Base-by-base conservation (phyloP, 257 asterid species). In the Gentiana macrophylla region DNA sequence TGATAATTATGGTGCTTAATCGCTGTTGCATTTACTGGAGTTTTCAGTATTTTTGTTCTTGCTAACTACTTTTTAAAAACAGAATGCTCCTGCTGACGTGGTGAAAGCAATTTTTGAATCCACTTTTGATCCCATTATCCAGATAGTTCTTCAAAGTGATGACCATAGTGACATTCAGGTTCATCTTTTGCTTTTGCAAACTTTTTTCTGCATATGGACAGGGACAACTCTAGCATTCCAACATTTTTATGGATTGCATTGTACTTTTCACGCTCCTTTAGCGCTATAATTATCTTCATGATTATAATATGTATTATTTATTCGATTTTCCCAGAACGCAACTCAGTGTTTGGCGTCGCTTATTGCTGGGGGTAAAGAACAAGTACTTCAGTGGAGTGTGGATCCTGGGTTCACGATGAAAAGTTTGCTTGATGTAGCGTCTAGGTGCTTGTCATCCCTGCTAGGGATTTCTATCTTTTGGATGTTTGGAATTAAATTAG, bases 141-240 rank as follows among this genome's bases (percentile, higher is more conserved):
- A 79, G 59, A 74, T 85, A 71, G 76, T 88, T 71, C 97, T 87
- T 60, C 94, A 73, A 64, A 87, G 90, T 74, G 77, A 77, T 43
- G 98, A 91, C 72, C 93, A 87, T 62, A 74, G 97, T 48, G 97
- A 87, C 72, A 77, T 87, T 88, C 98, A 91, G 98, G 98, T 87
- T 60, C 49, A 57, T 24, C 45, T 56, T 59, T 44, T 47, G 46
- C 46, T 59, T 62, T 35, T 24, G 61, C 64, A 56, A 50, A 49
- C 37, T 51, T 57, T 62, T 62, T 35, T 46, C 37, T 41, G 46
- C 37, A 48, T 37, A 13, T 36, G 55, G 35, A 45, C 52, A 43
- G 63, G 55, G 35, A 45, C 52, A 43, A 61, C 49, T 69, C 56
- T 47, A 53, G 32, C 53, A 59, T 60, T 15, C 24, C 24, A 15